Evolutionary conservation across 164 flowering plant species (phyloP), one percentile per base, ranked within the genome.

Genomic region (grape (Vitis vinifera)): DNA sequence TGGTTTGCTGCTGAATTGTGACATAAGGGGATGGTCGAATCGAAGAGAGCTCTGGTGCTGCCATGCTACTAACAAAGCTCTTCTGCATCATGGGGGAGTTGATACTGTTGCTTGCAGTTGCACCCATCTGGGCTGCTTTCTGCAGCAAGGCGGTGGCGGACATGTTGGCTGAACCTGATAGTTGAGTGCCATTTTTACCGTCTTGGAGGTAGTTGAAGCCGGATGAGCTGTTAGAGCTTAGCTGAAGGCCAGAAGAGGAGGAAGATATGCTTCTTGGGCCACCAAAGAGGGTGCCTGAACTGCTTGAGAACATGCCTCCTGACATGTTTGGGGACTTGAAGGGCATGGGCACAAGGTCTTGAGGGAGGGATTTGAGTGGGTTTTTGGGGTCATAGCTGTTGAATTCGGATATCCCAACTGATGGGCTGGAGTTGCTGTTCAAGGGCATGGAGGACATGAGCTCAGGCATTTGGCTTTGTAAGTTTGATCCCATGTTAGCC

Each of bases 41-140:
- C 17, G 80, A 53, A 19, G 80, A 67, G 9, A 80, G n/a, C 57
- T 82, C 80, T 15, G 73, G 57, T 10, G 79, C 84, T 5, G 83
- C 75, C 82, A 79, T 81, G 73, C 71, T 68, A 30, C 66, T 79
- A 4, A 67, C 74, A 30, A 78, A 85, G 75, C 81, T 76, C 74
- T 81, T 81, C 49, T 83, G 89, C 86, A 83, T 81, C 86, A 81
- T 78, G 4, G 89, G 89, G n/a, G 86, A 85, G 65, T 79, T 78
- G 11, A 83, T 78, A 15, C 63, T 67, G 63, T 83, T 83, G 49
- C 83, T 81, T 2, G 85, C 84, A 0, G 87, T 81, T 10, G 88
- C 86, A 14, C 88, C 90, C 88, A 86, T 82, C 57, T 86, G 90
- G 8, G 88, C 88, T 13, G 89, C 89, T 64, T 86, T 84, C 59